Percentiles rank a stretch among this genome's conserved stretches.
These are phyloP conservation scores for Coffea eugenioides DNA, from an alignment of 257 asterid species.

Conservation along the genomic window DNA sequence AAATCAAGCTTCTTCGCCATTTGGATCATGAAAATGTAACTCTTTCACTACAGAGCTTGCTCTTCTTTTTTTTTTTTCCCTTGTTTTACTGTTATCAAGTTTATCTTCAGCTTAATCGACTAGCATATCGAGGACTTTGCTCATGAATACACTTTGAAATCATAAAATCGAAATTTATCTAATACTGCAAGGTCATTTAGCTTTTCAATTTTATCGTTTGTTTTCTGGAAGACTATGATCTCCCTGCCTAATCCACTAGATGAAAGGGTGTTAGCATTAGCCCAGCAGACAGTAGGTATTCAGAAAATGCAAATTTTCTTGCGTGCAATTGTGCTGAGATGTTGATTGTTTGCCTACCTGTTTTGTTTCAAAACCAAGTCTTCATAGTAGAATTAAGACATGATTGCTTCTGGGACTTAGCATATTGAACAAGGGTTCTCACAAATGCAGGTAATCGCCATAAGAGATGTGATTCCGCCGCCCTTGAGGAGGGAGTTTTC, in stretches of 20 bases:
- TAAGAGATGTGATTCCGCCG: constrained; percentile 93
- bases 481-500: constrained; percentile 78
- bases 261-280: neutral
- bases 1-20: constrained; percentile 95
- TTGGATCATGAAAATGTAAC: constrained; percentile 88
- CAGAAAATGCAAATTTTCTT: neutral
- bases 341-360: neutral
- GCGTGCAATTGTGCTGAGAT: neutral
- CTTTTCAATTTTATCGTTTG: too few species aligned
- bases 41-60: neutral
- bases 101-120: too few species aligned
- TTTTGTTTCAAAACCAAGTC: neutral
- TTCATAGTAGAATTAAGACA: neutral
- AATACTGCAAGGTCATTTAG: too few species aligned
- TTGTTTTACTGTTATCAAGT: too few species aligned
- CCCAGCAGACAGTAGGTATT: neutral
- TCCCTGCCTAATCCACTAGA: neutral
- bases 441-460: constrained; percentile 53
- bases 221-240: too few species aligned
- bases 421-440: neutral
- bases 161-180: neutral
- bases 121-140: neutral
- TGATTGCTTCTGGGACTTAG: neutral
- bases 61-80: too few species aligned
- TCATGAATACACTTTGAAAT: neutral